These are phyloP conservation scores for Nannochloris sp. DNA, from an alignment of 139 green algal species.

Conservation along the genomic window DNA sequence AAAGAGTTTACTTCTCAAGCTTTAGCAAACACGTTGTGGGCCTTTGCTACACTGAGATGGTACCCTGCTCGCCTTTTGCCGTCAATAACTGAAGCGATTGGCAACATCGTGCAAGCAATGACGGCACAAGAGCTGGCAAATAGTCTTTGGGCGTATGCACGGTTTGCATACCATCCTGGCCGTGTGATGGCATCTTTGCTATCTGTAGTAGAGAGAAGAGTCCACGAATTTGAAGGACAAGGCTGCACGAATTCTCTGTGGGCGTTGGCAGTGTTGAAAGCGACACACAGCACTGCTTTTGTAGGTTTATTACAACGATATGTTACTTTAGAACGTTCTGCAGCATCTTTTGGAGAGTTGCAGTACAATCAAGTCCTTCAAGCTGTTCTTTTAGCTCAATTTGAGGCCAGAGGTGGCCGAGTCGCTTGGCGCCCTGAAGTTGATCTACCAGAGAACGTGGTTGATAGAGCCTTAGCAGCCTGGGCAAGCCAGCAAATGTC, in stretches of 20 bases:
- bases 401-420: slow-evolving; percentile 8
- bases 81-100: slow-evolving; percentile 15
- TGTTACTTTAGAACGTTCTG: slow-evolving; percentile 6
- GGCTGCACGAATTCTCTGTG: slow-evolving; percentile 37
- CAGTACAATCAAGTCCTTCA: slow-evolving; percentile 37
- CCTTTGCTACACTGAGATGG: slow-evolving; percentile 37
- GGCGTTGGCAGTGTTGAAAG: slow-evolving; percentile 35
- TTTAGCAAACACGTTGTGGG: slow-evolving; percentile 32
- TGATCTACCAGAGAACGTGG: slow-evolving; percentile 25
- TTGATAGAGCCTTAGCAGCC: slow-evolving; percentile 18
- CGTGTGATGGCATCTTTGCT: slow-evolving; percentile 25
- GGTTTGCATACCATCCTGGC: slow-evolving; percentile 36
- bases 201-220: neutral
- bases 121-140: slow-evolving; percentile 36
- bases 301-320: slow-evolving; percentile 28
- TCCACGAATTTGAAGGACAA: slow-evolving; percentile 21
- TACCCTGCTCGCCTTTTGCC: slow-evolving; percentile 27
- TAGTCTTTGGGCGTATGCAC: slow-evolving; percentile 24
- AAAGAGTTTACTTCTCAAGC: slow-evolving; percentile 19
- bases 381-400: slow-evolving; percentile 8
- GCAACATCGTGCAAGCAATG: slow-evolving; percentile 6
- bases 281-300: slow-evolving; percentile 21
- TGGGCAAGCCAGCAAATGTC: slow-evolving; percentile 18
- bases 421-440: slow-evolving; percentile 17
- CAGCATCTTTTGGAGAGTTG: neutral